A percentile compares a stretch with the other conserved stretches of the same genome.
Conservation (phyloP, 1,284 basidiomycete species). For the Moesziomyces parantarcticus region DNA sequence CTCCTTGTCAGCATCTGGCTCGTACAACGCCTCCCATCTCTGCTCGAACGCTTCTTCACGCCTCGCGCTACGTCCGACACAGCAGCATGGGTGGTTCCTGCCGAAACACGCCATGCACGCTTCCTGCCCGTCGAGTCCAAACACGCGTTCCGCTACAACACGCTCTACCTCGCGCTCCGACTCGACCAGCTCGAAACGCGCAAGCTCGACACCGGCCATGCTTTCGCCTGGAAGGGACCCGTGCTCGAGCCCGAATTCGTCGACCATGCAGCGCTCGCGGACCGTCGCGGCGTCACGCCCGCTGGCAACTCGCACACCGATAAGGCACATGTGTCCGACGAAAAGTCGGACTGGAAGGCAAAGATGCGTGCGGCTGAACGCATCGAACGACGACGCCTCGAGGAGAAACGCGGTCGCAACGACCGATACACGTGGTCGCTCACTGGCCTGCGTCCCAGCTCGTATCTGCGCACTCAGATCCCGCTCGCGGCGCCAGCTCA, state of each 20-base stretch:
- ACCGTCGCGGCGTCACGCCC: constrained; percentile 10
- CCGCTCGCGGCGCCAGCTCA: not conserved
- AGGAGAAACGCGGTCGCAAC: constrained; percentile 28
- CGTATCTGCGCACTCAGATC: constrained; percentile 31
- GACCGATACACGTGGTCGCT: constrained; percentile 19
- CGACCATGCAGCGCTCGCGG: constrained; percentile 22
- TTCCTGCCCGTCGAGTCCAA: constrained; percentile 72
- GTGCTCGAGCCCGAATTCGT: constrained; percentile 28
- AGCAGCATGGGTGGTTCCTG: constrained; percentile 40
- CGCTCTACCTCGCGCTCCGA: constrained; percentile 75
- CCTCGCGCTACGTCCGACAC: not conserved
- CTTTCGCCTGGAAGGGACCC: constrained; percentile 57
- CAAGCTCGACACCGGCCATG: constrained; percentile 71
- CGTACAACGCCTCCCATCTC: constrained; percentile 3
- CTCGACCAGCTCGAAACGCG: constrained; percentile 74
- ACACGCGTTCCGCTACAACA: constrained; percentile 77
- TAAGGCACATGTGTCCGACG: not conserved
- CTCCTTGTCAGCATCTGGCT: constrained; percentile 8
- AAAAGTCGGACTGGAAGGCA: constrained; percentile 20
- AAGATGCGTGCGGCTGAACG: constrained; percentile 36
- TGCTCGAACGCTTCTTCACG: constrained; percentile 23
- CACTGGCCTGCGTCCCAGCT: constrained; percentile 21
- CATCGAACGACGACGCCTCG: constrained; percentile 12
- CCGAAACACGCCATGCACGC: constrained; percentile 72
- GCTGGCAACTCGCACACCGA: not conserved